These are phyloP conservation scores for Globisporangium uncinulatum DNA, from an alignment of 352 stramenopile species.

Conservation along the genomic window DNA sequence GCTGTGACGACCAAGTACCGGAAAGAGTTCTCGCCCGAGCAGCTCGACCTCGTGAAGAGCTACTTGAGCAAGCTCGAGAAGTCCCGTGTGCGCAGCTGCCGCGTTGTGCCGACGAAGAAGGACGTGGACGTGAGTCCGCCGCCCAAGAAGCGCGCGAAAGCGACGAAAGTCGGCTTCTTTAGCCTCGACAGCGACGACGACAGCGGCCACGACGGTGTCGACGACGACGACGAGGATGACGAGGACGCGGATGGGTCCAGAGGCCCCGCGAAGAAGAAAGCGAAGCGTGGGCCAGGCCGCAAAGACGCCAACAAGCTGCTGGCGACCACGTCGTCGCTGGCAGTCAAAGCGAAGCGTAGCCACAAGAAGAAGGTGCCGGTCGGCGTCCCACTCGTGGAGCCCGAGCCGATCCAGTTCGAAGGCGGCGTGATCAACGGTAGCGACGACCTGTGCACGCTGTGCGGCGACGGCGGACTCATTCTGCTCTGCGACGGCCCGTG, in stretches of 20 bases:
- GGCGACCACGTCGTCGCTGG: conserved; percentile 4
- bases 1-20: conserved; percentile 68
- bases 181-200: conserved; percentile 31
- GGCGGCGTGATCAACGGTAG: conserved; percentile 74
- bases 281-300: conserved; percentile 20
- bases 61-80: conserved; percentile 79
- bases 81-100: conserved; percentile 74
- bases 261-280: conserved; percentile 25
- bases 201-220: conserved; percentile 23
- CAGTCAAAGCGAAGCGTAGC: conserved; percentile 11
- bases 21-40: conserved; percentile 76
- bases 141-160: conserved; percentile 21
- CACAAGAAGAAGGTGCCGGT: conserved; percentile 18
- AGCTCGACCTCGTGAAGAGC: conserved; percentile 71
- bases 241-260: conserved; percentile 11
- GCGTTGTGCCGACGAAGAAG: conserved; percentile 33
- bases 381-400: neutral
- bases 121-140: conserved; percentile 13
- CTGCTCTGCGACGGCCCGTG: conserved; percentile 90
- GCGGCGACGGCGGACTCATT: conserved; percentile 88
- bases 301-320: conserved; percentile 23
- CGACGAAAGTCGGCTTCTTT: conserved; percentile 8
- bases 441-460: conserved; percentile 90
- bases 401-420: conserved; percentile 29
- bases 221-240: conserved; percentile 38